Evolutionary conservation across 2,329 filamentous ascomycete genomes (phyloP), one percentile per base, ranked within the genome.

Genomic region (Fusarium paranaense): DNA sequence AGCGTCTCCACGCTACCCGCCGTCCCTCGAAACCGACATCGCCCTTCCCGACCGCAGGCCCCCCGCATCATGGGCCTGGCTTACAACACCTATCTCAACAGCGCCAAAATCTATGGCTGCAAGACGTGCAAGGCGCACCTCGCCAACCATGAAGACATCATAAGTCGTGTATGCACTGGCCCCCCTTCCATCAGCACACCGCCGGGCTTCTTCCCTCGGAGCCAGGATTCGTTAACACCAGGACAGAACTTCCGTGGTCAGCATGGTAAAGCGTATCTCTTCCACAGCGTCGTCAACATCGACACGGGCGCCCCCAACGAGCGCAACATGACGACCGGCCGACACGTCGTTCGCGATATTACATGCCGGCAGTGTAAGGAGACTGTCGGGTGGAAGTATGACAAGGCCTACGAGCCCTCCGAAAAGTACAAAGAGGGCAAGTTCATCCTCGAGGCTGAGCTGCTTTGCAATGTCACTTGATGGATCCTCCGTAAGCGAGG

Each of bases 401-500:
- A 99, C 84, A 98, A 97, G 86, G 97, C 97, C 1, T 98, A 94
- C 82, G 97, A 99, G 86, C 84, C 87, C 37, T 92, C 89, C 74
- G 96, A 99, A 89, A 98, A 98, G 85, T 99, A 99, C 86, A 99
- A 99, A 87, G 97, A 99, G 87, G 95, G 95, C 65, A 99, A 98
- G 86, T 98, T 94, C 82, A 99, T 99, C 69, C 88, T 99, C 66
- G 96, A 98, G 86, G 94, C 94, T 35, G 95, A 98, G 86, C 85
- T 98, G 73, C 87, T 98, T 42, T 96, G 94, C 83, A 92, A 91
- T 76, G 95, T 98, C 70, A 90, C 86, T 78, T 91, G 80, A 81
- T 40, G 18, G 22, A 30, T 47, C 42, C 22, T 59, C 38, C 18
- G 27, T 37, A 50, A 52, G 30, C 10, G 32, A 38, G 61, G 47